Evolutionary conservation across 441 rosid genomes (phyloP).

Genomic region (Geranium incanum): DNA sequence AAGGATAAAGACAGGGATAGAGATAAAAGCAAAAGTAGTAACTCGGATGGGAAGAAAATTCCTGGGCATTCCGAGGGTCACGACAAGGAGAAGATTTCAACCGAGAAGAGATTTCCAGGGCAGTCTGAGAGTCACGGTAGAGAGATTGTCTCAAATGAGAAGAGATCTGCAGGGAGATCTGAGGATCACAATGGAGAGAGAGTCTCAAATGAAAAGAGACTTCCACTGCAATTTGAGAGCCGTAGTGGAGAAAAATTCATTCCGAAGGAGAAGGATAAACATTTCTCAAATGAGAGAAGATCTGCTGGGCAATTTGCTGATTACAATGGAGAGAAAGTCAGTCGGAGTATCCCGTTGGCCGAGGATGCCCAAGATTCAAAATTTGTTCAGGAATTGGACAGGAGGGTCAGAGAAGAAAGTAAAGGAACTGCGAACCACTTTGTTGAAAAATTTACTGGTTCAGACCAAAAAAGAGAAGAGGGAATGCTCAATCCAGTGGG

Average conservation of each 20-base stretch:
- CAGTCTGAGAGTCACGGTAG: constrained; percentile 22
- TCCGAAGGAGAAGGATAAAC: constrained; percentile 15
- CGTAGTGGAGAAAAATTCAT: not conserved
- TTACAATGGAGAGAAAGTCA: constrained; percentile 25
- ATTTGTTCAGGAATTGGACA: constrained; percentile 28
- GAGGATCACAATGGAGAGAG: constrained; percentile 2
- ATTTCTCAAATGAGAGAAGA: constrained; percentile 19
- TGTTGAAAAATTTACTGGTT: constrained; percentile 11
- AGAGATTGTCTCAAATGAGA: constrained; percentile 24
- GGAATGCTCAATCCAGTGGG: constrained; percentile 23
- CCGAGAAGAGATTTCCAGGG: constrained; percentile 28
- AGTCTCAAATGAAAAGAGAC: constrained; percentile 4
- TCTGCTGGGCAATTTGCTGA: constrained; percentile 15
- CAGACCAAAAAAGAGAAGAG: constrained; percentile 22
- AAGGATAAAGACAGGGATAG: constrained; percentile 38
- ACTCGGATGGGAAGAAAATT: constrained; percentile 35
- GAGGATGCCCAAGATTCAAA: constrained; percentile 21
- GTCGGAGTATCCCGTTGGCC: constrained; percentile 22
- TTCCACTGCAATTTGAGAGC: not conserved
- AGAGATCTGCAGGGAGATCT: constrained; percentile 23
- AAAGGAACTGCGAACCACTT: constrained; percentile 21
- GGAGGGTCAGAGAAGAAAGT: constrained; percentile 31
- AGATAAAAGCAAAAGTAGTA: constrained; percentile 29
- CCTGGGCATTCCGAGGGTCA: constrained; percentile 23
- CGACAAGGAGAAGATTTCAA: constrained; percentile 25